phyloP scores from a whole-genome alignment of 2,329 filamentous ascomycete genomes.

The Xylariaceae sp. region DNA sequence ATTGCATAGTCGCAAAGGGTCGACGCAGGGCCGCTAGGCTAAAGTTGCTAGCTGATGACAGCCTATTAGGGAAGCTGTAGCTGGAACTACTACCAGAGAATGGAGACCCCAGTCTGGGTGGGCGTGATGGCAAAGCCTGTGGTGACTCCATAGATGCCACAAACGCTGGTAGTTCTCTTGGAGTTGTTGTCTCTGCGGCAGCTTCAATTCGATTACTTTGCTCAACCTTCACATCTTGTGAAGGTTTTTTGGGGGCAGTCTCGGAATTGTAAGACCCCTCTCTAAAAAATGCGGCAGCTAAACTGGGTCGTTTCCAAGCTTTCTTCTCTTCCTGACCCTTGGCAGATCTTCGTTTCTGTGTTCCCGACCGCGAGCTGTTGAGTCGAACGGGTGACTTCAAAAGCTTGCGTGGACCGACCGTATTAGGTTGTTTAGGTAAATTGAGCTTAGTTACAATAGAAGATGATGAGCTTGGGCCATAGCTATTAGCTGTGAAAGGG shows the following conservation, averaged over 20 bases:
- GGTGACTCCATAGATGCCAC: constrained; percentile 18
- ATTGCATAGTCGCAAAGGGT: constrained; percentile 57
- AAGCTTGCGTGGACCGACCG: constrained; percentile 45
- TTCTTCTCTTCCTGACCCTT: constrained; percentile 43
- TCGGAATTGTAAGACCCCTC: constrained; percentile 19
- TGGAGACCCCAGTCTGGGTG: constrained; percentile 55
- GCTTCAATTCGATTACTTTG: neutral
- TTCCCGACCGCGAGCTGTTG: constrained; percentile 46
- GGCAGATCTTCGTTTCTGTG: constrained; percentile 52
- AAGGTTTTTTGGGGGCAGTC: neutral
- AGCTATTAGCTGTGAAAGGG: constrained; percentile 55
- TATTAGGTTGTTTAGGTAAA: constrained; percentile 43
- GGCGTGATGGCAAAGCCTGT: constrained; percentile 31
- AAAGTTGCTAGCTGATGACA: constrained; percentile 44
- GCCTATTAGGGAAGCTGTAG: constrained; percentile 59
- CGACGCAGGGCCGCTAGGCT: constrained; percentile 43
- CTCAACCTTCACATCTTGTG: neutral
- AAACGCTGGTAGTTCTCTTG: constrained; percentile 12
- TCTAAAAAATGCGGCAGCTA: constrained; percentile 51
- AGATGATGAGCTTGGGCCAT: constrained; percentile 57
- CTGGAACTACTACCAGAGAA: constrained; percentile 49
- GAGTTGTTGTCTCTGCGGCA: neutral
- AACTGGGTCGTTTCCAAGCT: constrained; percentile 52
- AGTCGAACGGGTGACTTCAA: constrained; percentile 53
- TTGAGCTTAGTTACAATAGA: constrained; percentile 40